phyloP scores from a whole-genome alignment of 768 basidiomycete genomes.

The Boletus barrowsii region DNA sequence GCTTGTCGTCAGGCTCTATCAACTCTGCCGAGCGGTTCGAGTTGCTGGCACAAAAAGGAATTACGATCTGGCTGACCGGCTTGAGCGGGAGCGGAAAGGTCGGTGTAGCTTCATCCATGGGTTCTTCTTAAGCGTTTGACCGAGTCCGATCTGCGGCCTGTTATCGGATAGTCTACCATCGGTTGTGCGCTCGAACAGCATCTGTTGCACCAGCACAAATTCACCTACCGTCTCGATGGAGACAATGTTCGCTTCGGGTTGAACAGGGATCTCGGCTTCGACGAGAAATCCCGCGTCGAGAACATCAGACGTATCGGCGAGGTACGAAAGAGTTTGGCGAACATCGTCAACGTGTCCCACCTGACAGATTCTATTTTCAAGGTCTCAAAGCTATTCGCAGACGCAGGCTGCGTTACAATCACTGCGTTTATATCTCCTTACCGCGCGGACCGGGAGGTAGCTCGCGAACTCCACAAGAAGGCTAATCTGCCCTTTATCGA shows the following conservation, averaged over 20 bases:
- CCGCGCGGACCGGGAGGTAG: constrained; percentile 76
- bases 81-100: constrained; percentile 96
- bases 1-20: constrained; percentile 60
- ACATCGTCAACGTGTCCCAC: constrained; percentile 5
- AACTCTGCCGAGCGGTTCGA: constrained; percentile 59
- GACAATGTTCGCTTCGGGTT: constrained; percentile 95
- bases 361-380: constrained; percentile 30
- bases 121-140: not conserved
- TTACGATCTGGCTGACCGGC: constrained; percentile 96
- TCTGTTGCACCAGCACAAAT: constrained; percentile 81
- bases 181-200: constrained; percentile 97
- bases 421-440: constrained; percentile 99
- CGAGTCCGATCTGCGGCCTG: not conserved
- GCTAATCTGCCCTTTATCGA: constrained; percentile 82
- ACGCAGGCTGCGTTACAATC: constrained; percentile 79
- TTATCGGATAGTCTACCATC: constrained; percentile 75
- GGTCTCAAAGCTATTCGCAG: constrained; percentile 94
- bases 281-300: constrained; percentile 87
- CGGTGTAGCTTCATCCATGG: constrained; percentile 5
- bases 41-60: constrained; percentile 75
- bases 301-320: constrained; percentile 98
- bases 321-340: constrained; percentile 41
- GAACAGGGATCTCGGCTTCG: constrained; percentile 95
- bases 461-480: constrained; percentile 76
- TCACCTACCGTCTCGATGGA: constrained; percentile 90